Percentiles rank a stretch among this genome's conserved stretches.
These are phyloP conservation scores for Alternaria brassicicola DNA, from an alignment of 2,329 filamentous ascomycete genomes.

Conservation along the genomic window DNA sequence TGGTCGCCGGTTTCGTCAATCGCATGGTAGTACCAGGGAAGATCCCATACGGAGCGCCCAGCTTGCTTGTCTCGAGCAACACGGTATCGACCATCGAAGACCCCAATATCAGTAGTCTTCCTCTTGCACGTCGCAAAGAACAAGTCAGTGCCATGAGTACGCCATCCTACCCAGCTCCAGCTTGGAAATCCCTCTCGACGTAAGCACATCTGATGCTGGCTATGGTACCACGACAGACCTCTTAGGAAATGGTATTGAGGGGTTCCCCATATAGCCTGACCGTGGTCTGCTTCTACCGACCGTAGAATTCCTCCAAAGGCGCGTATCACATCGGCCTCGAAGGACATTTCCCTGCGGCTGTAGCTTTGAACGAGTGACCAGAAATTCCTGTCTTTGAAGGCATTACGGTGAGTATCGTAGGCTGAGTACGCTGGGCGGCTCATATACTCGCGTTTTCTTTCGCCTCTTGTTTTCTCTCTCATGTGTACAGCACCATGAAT, in stretches of 20 bases:
- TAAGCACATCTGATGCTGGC: background rate
- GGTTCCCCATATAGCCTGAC: constrained; percentile 3
- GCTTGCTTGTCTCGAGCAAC: background rate
- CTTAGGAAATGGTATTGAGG: background rate
- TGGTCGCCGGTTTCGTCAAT: background rate
- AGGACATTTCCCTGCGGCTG: constrained; percentile 6
- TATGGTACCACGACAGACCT: background rate
- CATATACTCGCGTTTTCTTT: no score
- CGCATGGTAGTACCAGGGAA: background rate
- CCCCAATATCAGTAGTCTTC: background rate
- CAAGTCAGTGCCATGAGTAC: background rate
- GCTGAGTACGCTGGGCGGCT: background rate
- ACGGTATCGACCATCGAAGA: background rate
- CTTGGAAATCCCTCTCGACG: constrained; percentile 7
- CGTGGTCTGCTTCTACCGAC: background rate
- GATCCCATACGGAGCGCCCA: background rate
- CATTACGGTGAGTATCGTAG: background rate
- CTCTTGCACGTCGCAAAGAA: background rate
- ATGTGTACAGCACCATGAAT: background rate
- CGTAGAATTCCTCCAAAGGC: constrained; percentile 8
- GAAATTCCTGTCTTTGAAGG: background rate
- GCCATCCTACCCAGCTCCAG: constrained; percentile 17
- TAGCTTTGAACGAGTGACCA: constrained; percentile 1
- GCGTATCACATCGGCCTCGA: constrained; percentile 6
- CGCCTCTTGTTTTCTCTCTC: background rate